Evolutionary conservation across 2,329 filamentous ascomycete genomes (phyloP), one percentile per base, ranked within the genome.

Genomic region (Exophiala oligosperma): DNA sequence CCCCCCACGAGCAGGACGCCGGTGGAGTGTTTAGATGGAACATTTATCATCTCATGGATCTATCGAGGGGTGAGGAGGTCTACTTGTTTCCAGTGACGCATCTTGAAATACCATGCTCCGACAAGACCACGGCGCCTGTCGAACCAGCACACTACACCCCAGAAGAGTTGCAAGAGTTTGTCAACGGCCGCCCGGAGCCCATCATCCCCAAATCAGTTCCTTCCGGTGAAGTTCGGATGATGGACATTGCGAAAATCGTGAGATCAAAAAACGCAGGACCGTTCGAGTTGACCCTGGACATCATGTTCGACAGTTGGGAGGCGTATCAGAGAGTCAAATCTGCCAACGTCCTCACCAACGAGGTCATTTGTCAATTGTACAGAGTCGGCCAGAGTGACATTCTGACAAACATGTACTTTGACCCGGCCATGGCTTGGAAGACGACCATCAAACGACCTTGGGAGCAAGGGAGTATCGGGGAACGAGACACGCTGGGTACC

Each of bases 261-360:
- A 73, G 79, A 0, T 79, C 77, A 8, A 83, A 82, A 64, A 82
- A 82, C 47, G 71, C 78, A 0, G 79, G 79, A 0, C 79, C 80
- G 0, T 83, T 73, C 56, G 79, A 82, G 59, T 71, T 82, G 24
- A 82, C 80, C 0, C 72, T 82, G n/a, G 80, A 83, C 53, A 71
- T 80, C 32, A 77, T 83, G 47, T 83, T 83, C 64, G 67, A 68
- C 0, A 67, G 70, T 0, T 51, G 63, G 8, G 63, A 62, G 0
- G 64, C 67, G 0, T 81, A 76, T 52, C 28, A 66, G 1, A 55
- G 64, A 3, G 71, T 79, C 17, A 74, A 74, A 44, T 55, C 66
- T 0, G 68, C 74, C 0, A 68, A 71, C n/a, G 28, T 78, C 0
- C 66, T 80, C 1, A 71, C 62, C 0, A 61, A 63, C 29, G 61